Evolutionary conservation across 345 rosid genomes (phyloP), one percentile per base, ranked within the genome.

Genomic region (Gossypium bickii): DNA sequence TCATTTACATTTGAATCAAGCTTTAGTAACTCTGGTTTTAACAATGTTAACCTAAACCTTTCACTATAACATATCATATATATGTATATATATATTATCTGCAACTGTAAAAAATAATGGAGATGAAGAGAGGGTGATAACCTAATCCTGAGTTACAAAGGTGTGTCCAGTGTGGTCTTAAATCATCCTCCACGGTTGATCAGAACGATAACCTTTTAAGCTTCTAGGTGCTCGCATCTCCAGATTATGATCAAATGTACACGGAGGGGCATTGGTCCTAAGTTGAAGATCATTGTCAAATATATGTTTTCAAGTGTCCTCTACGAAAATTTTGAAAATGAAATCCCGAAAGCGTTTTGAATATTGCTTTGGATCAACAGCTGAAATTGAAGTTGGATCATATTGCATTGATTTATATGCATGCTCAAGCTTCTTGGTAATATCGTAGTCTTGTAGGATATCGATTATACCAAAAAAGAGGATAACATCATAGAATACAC

Each of bases 401-500:
- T 56, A 56, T 56, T 56, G 60, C 60, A 56, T 56, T 20, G 60
- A 56, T 18, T 56, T 56, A 20, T 56, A 56, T 56, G 60, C 60
- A 56, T 56, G 60, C 27, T 56, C 60, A 12, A 56, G 60, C 27
- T 56, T 56, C 60, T 56, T 56, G 60, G 60, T 56, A 18, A 56
- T 56, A 10, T 56, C 60, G 22, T 56, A 56, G 60, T 56, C 60
- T 56, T 56, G 60, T 56, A 56, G 60, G 7, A 56, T 56, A 12
- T 56, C 60, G 1, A 56, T 56, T 12, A 95, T 86, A 73, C 99
- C 97, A 64, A 95, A 95, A 81, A 81, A 89, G 47, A 93, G 63
- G 77, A 95, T 80, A 62, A 95, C 90, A 25, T 91, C 94, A 48
- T 87, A 90, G 2, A 83, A 77, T 64, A 91, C 97, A 12, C 98